Percentiles rank a stretch among this genome's conserved stretches.
Conservation (phyloP, 148 eudicot species). For the Rhododendron simsii region DNA sequence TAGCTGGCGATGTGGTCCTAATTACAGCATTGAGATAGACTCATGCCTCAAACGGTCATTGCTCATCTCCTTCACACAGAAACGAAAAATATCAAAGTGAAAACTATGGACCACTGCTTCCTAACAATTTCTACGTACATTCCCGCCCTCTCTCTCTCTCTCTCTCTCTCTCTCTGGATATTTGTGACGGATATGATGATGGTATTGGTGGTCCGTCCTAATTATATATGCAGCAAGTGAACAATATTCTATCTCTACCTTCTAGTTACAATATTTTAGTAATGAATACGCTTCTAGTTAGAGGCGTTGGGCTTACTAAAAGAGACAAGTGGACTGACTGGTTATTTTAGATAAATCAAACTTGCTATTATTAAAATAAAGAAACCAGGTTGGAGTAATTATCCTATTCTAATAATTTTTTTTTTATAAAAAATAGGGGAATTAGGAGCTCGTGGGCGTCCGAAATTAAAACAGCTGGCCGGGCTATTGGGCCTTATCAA, state of each 20-base stretch:
- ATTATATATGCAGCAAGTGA: background rate
- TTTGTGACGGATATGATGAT: background rate
- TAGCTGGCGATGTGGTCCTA: slow-evolving; percentile 8
- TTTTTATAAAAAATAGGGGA: background rate
- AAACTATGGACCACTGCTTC: background rate
- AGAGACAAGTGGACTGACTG: background rate
- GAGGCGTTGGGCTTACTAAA: background rate
- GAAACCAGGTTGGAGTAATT: background rate
- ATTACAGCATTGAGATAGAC: background rate
- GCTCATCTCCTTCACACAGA: background rate
- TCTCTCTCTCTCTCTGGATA: background rate
- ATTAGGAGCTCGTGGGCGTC: slow-evolving; percentile 15
- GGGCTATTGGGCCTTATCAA: background rate
- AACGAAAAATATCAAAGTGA: background rate
- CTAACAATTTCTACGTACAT: background rate
- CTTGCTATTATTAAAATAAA: background rate
- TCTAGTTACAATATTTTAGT: background rate
- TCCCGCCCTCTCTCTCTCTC: background rate
- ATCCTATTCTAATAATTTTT: background rate
- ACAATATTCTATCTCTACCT: too few relatives aligned
- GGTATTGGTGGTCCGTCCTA: slow-evolving; percentile 3
- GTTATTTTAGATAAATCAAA: background rate
- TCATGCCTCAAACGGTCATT: background rate
- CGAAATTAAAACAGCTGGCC: slow-evolving; percentile 22
- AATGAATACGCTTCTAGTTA: background rate